Conservation (phyloP, 495 filamentous ascomycete genomes). For the Cercophora samala region DNA sequence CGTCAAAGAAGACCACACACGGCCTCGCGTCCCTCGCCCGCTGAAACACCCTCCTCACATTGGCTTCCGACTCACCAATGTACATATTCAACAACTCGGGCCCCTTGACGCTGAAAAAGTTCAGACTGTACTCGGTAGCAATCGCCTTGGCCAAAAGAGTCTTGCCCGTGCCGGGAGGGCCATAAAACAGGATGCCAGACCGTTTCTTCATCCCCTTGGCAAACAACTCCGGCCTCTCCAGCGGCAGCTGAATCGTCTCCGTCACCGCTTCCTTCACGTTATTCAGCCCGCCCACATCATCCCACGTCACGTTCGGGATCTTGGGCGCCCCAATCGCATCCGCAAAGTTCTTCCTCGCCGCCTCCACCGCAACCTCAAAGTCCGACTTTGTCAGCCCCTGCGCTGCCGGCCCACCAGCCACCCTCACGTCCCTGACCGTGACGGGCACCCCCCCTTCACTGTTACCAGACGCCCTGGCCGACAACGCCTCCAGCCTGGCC, state of each 20-base stretch:
- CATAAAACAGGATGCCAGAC: constrained; percentile 96
- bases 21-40: constrained; percentile 90
- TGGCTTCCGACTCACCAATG: constrained; percentile 97
- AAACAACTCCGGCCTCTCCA: constrained; percentile 91
- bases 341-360: constrained; percentile 93
- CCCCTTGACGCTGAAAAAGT: constrained; percentile 98
- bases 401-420: constrained; percentile 82
- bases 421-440: constrained; percentile 72
- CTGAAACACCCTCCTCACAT: constrained; percentile 94
- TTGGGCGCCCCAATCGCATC: constrained; percentile 97
- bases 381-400: constrained; percentile 79
- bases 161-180: constrained; percentile 94
- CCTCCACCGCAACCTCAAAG: constrained; percentile 86
- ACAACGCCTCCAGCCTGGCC: constrained; percentile 68
- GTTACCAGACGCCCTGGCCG: constrained; percentile 35
- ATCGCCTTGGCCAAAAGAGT: constrained; percentile 96
- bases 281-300: constrained; percentile 89
- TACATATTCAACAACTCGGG: constrained; percentile 99
- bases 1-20: constrained; percentile 98
- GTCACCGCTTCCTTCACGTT: constrained; percentile 94
- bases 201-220: constrained; percentile 99
- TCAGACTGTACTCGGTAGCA: constrained; percentile 95
- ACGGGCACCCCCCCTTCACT: constrained; percentile 40
- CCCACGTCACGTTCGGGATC: constrained; percentile 95
- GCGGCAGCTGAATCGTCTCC: constrained; percentile 93